phyloP scores from a whole-genome alignment of 805 yeast species.

The Spathaspora passalidarum region DNA sequence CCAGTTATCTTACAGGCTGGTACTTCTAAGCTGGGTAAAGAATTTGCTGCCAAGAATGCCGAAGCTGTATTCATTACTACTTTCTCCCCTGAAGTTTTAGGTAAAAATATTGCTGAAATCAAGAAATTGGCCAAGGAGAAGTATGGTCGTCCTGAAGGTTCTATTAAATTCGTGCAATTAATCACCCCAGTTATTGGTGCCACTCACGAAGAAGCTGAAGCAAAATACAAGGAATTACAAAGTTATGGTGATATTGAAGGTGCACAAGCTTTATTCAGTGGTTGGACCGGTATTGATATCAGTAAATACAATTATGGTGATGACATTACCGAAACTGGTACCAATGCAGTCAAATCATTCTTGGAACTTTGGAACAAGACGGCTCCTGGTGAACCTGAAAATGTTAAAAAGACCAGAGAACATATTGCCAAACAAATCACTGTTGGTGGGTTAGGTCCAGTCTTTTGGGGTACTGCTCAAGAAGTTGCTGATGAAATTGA shows the following conservation, averaged over 20 bases:
- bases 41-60: slow-evolving; percentile 42
- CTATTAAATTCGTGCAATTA: slow-evolving; percentile 36
- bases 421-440: slow-evolving; percentile 25
- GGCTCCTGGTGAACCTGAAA: slow-evolving; percentile 20
- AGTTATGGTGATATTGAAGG: slow-evolving; percentile 39
- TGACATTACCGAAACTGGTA: slow-evolving; percentile 27
- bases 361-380: slow-evolving; percentile 31
- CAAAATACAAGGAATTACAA: slow-evolving; percentile 29
- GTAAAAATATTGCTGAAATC: slow-evolving; percentile 24
- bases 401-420: slow-evolving; percentile 18
- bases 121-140: slow-evolving; percentile 29
- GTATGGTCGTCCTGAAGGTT: slow-evolving; percentile 32
- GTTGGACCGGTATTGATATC: slow-evolving; percentile 43
- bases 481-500: slow-evolving; percentile 40
- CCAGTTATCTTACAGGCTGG: slow-evolving; percentile 48
- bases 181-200: slow-evolving; percentile 36
- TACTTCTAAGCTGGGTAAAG: slow-evolving; percentile 37
- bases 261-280: slow-evolving; percentile 37
- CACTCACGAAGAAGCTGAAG: slow-evolving; percentile 41
- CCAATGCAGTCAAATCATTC: slow-evolving; percentile 30
- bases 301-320: slow-evolving; percentile 28
- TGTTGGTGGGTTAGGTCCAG: slow-evolving; percentile 30
- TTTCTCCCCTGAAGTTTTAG: slow-evolving; percentile 26
- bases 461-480: slow-evolving; percentile 31
- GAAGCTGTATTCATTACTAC: slow-evolving; percentile 42